Conservation (phyloP, 305 asterid species). For the Fraxinus xanthoxyloides region DNA sequence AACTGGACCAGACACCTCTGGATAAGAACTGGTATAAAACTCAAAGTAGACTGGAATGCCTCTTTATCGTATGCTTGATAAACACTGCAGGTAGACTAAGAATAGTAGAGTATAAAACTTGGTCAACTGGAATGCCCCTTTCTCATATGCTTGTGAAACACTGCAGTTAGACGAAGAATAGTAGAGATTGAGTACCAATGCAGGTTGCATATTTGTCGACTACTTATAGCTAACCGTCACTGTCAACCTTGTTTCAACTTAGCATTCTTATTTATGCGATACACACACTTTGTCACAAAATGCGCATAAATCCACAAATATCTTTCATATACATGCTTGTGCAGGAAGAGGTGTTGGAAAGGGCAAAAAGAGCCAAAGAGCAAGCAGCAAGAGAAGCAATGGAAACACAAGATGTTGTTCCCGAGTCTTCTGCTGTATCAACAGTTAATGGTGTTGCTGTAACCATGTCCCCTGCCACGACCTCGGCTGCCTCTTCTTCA, state of each 20-base stretch:
- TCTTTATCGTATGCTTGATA: neutral
- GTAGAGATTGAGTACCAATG: neutral
- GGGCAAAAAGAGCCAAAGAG: neutral
- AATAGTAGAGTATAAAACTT: neutral
- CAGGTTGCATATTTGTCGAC: neutral
- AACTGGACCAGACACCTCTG: neutral
- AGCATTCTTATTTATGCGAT: neutral
- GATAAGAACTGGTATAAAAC: neutral
- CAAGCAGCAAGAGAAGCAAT: neutral
- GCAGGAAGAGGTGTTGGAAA: constrained; percentile 4
- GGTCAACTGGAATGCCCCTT: neutral
- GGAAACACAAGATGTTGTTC: neutral
- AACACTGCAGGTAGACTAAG: neutral
- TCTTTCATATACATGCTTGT: neutral
- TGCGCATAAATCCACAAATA: neutral
- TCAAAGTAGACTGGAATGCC: neutral
- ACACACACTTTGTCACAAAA: neutral
- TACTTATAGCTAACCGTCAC: neutral
- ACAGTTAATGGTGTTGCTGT: neutral
- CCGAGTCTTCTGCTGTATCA: neutral
- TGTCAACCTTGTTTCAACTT: neutral
- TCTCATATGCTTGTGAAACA: neutral
- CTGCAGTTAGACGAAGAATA: neutral
- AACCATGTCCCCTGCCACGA: neutral
- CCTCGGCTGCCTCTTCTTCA: neutral